phyloP scores from a whole-genome alignment of 345 rosid species.

The Toxicodendron radicans region DNA sequence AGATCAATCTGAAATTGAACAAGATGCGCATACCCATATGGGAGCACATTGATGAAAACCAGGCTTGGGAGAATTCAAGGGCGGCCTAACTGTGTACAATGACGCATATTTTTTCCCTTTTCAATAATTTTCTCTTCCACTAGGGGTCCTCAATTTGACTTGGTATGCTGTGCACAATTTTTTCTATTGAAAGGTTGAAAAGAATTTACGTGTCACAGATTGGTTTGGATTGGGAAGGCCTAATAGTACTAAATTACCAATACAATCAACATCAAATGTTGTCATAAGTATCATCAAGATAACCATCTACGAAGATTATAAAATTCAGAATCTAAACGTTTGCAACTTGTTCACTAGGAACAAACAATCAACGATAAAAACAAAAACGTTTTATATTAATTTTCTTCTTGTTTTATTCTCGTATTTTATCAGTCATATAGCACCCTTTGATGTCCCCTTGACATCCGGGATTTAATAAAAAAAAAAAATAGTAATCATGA shows the following conservation, averaged over 20 bases:
- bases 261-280: background rate
- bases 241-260: background rate
- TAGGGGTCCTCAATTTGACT: background rate
- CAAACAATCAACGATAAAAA: constrained; percentile 5
- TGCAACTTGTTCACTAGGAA: background rate
- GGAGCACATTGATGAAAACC: background rate
- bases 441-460: too few relatives aligned
- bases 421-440: too few relatives aligned
- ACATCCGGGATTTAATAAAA: too few relatives aligned
- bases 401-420: too few relatives aligned
- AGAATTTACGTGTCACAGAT: background rate
- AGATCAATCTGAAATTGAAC: background rate
- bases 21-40: constrained; percentile 10
- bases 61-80: background rate
- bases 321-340: background rate
- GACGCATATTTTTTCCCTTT: background rate
- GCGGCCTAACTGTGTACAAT: too few relatives aligned
- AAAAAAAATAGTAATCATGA: too few relatives aligned
- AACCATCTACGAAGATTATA: background rate
- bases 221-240: too few relatives aligned
- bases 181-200: too few relatives aligned
- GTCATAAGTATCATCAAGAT: background rate
- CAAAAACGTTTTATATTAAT: too few relatives aligned
- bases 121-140: background rate
- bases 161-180: background rate